Percentiles rank a stretch among this genome's conserved stretches.
phyloP scores from a whole-genome alignment of 2,329 filamentous ascomycete species.

The Pseudogymnoascus sp. region DNA sequence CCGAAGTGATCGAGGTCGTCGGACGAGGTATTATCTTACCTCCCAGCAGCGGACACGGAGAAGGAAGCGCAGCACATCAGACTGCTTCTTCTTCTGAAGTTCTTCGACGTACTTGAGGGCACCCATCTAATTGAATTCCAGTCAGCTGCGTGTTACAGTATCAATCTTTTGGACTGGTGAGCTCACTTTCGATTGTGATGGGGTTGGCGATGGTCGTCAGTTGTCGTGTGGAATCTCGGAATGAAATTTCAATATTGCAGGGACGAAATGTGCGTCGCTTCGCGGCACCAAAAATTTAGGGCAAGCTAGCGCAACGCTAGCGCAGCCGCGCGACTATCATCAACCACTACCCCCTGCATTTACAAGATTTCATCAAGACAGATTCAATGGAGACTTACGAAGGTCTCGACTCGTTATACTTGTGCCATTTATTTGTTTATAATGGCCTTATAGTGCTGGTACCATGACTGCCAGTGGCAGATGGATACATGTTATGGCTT shows the following conservation, averaged over 20 bases:
- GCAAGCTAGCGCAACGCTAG: constrained; percentile 2
- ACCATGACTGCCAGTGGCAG: not conserved
- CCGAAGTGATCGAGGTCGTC: constrained; percentile 27
- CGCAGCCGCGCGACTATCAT: constrained; percentile 2
- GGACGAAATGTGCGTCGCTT: constrained; percentile 7
- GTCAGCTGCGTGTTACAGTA: not conserved
- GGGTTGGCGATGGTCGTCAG: constrained; percentile 8
- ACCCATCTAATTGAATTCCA: constrained; percentile 64
- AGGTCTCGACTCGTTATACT: not conserved
- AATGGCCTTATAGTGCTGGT: not conserved
- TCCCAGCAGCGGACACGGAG: constrained; percentile 99
- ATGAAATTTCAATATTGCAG: constrained; percentile 8
- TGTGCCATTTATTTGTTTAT: not conserved
- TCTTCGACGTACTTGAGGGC: constrained; percentile 99
- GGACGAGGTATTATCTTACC: constrained; percentile 56
- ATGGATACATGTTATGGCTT: not conserved
- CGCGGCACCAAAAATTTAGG: constrained; percentile 7
- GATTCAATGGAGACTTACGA: not conserved
- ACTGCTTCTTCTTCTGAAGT: constrained; percentile 99
- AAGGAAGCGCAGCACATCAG: constrained; percentile 99
- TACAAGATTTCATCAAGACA: not conserved
- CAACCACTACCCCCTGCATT: not conserved
- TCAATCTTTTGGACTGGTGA: not conserved
- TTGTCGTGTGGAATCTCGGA: constrained; percentile 10
- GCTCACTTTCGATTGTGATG: constrained; percentile 7